Conservation (phyloP, 495 filamentous ascomycete species). For the Parathielavia hyrcaniae region DNA sequence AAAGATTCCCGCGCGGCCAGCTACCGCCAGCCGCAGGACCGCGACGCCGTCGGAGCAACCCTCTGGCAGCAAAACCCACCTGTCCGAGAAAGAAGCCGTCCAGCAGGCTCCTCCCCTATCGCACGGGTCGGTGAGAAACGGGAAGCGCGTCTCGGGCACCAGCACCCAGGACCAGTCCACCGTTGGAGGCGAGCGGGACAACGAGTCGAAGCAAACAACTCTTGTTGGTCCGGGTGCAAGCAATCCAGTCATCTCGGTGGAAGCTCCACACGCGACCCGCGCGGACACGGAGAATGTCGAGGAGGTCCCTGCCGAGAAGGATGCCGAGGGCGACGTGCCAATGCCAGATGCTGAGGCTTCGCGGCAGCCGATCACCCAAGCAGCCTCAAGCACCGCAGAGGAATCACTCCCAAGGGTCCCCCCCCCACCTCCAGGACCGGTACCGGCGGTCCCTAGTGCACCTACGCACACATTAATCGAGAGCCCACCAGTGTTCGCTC, state of each 20-base stretch:
- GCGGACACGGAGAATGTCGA: conserved; percentile 26
- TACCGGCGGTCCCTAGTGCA: conserved; percentile 32
- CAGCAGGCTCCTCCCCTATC: conserved; percentile 28
- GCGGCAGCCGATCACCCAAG: conserved; percentile 21
- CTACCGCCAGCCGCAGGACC: conserved; percentile 51
- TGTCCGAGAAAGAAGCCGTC: conserved; percentile 41
- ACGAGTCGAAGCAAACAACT: conserved; percentile 45
- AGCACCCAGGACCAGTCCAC: conserved; percentile 42
- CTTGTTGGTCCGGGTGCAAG: conserved; percentile 32
- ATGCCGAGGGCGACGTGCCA: conserved; percentile 55
- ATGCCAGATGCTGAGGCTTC: conserved; percentile 52
- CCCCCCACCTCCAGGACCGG: conserved; percentile 54
- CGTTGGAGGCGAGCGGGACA: conserved; percentile 36
- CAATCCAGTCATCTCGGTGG: conserved; percentile 43
- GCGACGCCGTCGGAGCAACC: conserved; percentile 50
- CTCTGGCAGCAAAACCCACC: conserved; percentile 45
- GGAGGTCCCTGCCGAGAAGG: conserved; percentile 29
- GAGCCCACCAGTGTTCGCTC: conserved; percentile 28
- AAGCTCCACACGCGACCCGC: conserved; percentile 31
- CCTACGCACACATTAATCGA: conserved; percentile 25
- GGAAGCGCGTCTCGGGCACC: conserved; percentile 40
- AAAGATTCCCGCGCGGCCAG: conserved; percentile 47
- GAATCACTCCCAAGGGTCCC: conserved; percentile 45
- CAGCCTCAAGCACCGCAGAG: conserved; percentile 21
- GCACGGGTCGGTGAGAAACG: conserved; percentile 33